Evolutionary conservation across 352 stramenopile genomes (phyloP).

Genomic region (Bremia lactucae): DNA sequence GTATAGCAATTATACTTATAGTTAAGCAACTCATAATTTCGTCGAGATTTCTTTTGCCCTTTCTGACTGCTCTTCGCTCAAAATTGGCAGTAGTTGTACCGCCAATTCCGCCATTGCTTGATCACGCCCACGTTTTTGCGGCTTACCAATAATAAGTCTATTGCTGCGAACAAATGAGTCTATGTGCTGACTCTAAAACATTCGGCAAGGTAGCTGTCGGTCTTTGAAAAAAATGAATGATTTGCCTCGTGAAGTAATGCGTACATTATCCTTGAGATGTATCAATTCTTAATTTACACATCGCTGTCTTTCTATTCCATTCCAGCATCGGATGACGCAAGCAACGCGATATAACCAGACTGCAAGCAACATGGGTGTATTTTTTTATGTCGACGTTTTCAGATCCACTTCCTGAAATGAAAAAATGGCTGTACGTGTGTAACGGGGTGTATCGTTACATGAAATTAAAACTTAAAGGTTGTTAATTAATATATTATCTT

Average conservation of each 20-base stretch:
- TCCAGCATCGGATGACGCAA: slow-evolving; percentile 19
- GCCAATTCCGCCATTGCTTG: slow-evolving; percentile 15
- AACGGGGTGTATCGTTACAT: too few species aligned
- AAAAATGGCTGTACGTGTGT: slow-evolving; percentile 59
- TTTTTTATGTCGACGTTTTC: slow-evolving; percentile 37
- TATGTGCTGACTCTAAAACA: slow-evolving; percentile 58
- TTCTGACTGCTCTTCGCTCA: slow-evolving; percentile 57
- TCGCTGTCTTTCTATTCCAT: slow-evolving; percentile 18
- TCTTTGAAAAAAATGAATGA: slow-evolving; percentile 80
- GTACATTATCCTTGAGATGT: slow-evolving; percentile 47
- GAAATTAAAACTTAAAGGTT: too few species aligned
- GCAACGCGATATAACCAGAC: slow-evolving; percentile 49
- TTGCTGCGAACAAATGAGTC: slow-evolving; percentile 57
- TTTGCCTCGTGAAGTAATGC: slow-evolving; percentile 66
- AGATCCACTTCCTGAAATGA: slow-evolving; percentile 59
- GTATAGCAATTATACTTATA: slow-evolving; percentile 52
- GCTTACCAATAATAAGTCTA: slow-evolving; percentile 45
- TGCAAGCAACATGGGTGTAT: slow-evolving; percentile 59
- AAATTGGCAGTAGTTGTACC: slow-evolving; percentile 49
- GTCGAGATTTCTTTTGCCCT: slow-evolving; percentile 75
- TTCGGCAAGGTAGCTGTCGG: slow-evolving; percentile 43
- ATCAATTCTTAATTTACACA: slow-evolving; percentile 58
- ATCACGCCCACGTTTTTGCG: slow-evolving; percentile 29
- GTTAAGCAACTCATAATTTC: slow-evolving; percentile 72
- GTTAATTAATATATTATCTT: too few species aligned